A percentile compares a stretch with the other conserved stretches of the same genome.
phyloP scores from a whole-genome alignment of 345 rosid species.

The Diplotaxis tenuifolia region DNA sequence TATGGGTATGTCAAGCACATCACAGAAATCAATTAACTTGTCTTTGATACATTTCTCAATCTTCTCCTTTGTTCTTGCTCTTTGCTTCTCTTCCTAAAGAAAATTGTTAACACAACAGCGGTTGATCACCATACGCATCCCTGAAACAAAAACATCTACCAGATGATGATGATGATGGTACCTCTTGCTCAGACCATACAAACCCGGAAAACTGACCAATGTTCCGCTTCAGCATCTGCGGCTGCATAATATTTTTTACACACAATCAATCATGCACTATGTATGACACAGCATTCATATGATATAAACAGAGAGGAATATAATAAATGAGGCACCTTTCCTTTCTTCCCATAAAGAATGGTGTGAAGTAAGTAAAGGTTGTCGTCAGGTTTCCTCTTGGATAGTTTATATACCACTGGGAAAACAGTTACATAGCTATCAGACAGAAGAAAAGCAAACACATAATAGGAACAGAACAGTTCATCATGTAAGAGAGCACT shows the following conservation, averaged over 20 bases:
- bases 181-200: conserved; percentile 90
- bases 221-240: conserved; percentile 72
- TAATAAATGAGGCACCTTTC: conserved; percentile 52
- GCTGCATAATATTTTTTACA: conserved; percentile 45
- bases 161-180: conserved; percentile 18
- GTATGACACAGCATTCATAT: no score
- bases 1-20: conserved; percentile 77
- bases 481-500: no score
- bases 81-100: conserved; percentile 68
- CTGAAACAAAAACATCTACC: conserved; percentile 1
- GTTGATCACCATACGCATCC: background rate
- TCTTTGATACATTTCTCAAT: conserved; percentile 91
- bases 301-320: background rate
- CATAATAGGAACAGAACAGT: background rate
- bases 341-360: conserved; percentile 91
- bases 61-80: conserved; percentile 73
- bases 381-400: conserved; percentile 92
- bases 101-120: conserved; percentile 4
- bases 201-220: conserved; percentile 90
- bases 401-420: conserved; percentile 94
- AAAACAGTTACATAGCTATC: conserved; percentile 33
- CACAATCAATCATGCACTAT: conserved; percentile 20
- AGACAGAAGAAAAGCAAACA: background rate
- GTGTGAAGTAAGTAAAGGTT: conserved; percentile 77
- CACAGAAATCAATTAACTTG: conserved; percentile 83